Percentiles rank a stretch among this genome's conserved stretches.
phyloP scores from a whole-genome alignment of 2,329 filamentous ascomycete genomes.

The Exophiala aquamarina region DNA sequence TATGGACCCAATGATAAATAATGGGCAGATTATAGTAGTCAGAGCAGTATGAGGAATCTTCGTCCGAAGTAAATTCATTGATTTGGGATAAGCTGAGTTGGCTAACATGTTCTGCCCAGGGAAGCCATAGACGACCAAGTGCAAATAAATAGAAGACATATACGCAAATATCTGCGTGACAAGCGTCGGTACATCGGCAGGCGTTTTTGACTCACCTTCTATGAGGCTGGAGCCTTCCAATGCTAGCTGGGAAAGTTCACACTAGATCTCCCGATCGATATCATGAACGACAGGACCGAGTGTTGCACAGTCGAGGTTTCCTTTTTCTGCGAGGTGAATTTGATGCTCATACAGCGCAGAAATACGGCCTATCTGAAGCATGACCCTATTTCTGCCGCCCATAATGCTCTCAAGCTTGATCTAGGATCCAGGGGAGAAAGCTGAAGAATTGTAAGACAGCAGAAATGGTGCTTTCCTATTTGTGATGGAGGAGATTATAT shows the following conservation, averaged over 20 bases:
- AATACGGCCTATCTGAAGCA: slow-evolving; percentile 8
- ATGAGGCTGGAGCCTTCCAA: no score
- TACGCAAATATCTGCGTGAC: no score
- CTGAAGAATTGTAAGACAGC: background rate
- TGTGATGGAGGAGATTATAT: slow-evolving; percentile 7
- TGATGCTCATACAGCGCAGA: background rate
- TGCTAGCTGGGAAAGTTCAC: background rate
- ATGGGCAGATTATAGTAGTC: background rate
- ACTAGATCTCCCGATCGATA: background rate
- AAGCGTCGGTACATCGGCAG: no score
- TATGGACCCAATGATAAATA: background rate
- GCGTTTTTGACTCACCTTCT: no score
- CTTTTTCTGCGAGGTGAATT: background rate
- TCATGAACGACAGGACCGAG: background rate
- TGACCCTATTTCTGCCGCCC: slow-evolving; percentile 4
- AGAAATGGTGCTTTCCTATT: background rate
- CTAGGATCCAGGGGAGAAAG: background rate
- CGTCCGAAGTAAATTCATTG: background rate
- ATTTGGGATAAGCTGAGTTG: no score
- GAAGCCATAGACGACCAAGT: background rate
- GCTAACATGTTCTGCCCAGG: background rate
- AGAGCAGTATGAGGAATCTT: background rate
- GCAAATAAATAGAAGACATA: background rate
- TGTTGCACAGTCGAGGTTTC: background rate
- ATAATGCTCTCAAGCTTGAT: slow-evolving; percentile 3